Base-by-base conservation (phyloP, 2,329 filamentous ascomycete species). In the Colletotrichum agaves region DNA sequence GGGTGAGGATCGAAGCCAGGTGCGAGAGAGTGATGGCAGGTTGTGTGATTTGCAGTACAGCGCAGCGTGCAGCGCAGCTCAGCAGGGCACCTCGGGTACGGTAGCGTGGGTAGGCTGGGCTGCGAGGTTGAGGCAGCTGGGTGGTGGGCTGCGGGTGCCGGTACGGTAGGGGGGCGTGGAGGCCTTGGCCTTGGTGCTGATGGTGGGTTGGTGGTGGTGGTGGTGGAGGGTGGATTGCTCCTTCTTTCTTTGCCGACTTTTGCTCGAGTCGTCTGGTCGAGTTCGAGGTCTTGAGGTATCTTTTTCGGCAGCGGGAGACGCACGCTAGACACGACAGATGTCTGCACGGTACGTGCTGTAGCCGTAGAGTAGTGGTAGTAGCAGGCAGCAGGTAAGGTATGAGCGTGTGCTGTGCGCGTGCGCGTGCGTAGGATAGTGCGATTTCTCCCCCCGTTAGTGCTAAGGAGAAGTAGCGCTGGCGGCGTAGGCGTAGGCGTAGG, bases 101-200 rank as follows among this genome's bases (percentile, higher is more conserved):
- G 55, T 37, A 17, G 44, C 47, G 50, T 55, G 61, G 50, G 19
- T 53, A 23, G 57, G 39, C 63, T 53, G 57, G 55, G 17, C 12
- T 19, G 41, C 15, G 21, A 47, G 35, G 57, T 44, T 19, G 56
- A 46, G 56, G 37, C 23, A 53, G 39, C 47, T 49, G 23, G 55
- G 17, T 43, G 50, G 57, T 43, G 62, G 43, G 56, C 46, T 64
- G 52, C 17, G 23, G 17, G 46, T 39, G 62, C 46, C 33, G 33
- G 56, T 59, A 23, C 27, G 46, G 61, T 59, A 43, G 53, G 44
- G 50, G 61, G 61, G 61, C 53, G 61, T 60, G 53, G 61, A 43
- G 37, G 61, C 35, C 17, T 63, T 59, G 44, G 61, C 44, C 44
- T 59, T 17, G 44, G 44, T 59, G 21, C 61, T 33, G 21, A 60